Base-by-base conservation (phyloP, 73 alveolate genomes). In the Breviolum minutum region DNA sequence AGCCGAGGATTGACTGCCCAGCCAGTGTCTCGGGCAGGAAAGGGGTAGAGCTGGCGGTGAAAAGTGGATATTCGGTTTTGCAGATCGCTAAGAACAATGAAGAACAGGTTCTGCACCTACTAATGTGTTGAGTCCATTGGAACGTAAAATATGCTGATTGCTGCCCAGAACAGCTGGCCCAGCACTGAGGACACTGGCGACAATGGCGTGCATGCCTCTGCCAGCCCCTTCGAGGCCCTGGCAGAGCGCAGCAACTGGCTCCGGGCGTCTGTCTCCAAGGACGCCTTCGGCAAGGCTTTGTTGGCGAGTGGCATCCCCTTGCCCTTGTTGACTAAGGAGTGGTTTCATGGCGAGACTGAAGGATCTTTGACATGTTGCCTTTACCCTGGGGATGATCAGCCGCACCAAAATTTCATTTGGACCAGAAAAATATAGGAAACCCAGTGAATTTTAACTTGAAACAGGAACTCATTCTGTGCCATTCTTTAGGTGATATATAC, bases 181-280 rank as follows among this genome's bases (percentile, higher is more conserved):
- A 30, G 32, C n/a, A 62, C 86, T 62, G 22, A 77, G 86, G 86
- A 77, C 86, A 77, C 86, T 6, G 86, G 86, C 22, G 86, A 92
- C 98, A 71, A 74, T 64, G 99, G 99, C 48, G 99, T 93, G 80
- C 99, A 93, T 22, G 99, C 99, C 82, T 93, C 99, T 6, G 99
- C 99, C 61, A 24, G 69, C 20, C 99, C 99, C 60, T 93, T 93
- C 82, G 99, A 93, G 99, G 99, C 97, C 48, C 70, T 93, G 80
- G 98, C 98, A 6, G 98, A 93, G 83, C 98, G 98, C 60, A 27
- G 81, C 92, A 93, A 93, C 83, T 93, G 98, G 98, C 84, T 93
- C 70, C 92, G 92, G 70, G 90, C 92, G 20, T 93, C 92, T 61
- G 19, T 93, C 83, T 26, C 92, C 70, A 63, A 93, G 98, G 90